Base-by-base conservation (phyloP, 148 eudicot genomes). In the Vaccinium myrtillus region DNA sequence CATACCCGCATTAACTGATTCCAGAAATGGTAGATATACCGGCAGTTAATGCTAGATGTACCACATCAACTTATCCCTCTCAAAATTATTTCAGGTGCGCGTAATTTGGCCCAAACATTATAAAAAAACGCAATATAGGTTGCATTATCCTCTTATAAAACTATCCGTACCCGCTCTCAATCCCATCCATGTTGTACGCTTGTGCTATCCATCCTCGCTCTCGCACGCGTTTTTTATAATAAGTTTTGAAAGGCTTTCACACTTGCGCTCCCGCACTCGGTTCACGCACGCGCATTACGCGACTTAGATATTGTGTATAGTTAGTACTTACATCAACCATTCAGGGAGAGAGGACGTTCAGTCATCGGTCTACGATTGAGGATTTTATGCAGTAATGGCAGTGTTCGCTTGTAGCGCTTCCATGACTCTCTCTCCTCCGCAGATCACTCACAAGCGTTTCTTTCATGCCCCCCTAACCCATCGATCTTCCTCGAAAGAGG, bases 401-500 rank as follows among this genome's bases (percentile, higher is more conserved):
- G 43, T 50, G 50, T 30, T 50, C 2, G 58, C 54, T 30, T 46
- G 10, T 46, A 43, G 5, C 13, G 49, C 58, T 36, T 69, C 79
- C 30, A 58, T 79, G n/a, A 23, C 59, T 73, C 79, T 80, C 50
- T 11, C 73, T 73, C 83, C 79, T 73, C 73, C 6, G 53, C 63
- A 53, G 21, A 71, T 43, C 46, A 43, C 49, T 71, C 78, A n/a
- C 18, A 82, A 36, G 50, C 78, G 51, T 54, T 71, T 71, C 78
- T 54, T 73, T 36, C 4, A 1, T 25, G 14, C 39, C 16, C 83
- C 70, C 39, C 39, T 36, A 30, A 51, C 50, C 67, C 8, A 74
- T 51, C 63, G 5, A 43, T 43, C 46, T 43, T 43, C 46, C 43
- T 51, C 82, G 0, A 78, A 67, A 67, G 69, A 84, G 86, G 82